phyloP scores from a whole-genome alignment of 192 early-diverging fungal species.

The Cladochytrium replicatum region DNA sequence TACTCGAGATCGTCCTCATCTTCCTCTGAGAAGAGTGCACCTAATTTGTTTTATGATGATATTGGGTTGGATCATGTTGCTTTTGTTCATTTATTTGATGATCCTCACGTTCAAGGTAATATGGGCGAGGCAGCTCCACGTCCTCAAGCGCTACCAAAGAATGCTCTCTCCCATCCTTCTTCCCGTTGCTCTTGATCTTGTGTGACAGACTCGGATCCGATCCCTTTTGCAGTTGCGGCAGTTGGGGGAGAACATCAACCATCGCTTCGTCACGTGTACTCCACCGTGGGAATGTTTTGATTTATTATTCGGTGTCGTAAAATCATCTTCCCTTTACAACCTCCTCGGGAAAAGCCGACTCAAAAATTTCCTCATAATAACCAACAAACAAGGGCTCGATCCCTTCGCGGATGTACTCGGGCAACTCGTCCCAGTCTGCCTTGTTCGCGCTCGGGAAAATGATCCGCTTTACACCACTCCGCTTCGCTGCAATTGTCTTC shows the following conservation, averaged over 20 bases:
- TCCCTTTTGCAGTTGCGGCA: too few species aligned
- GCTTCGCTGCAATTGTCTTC: slow-evolving; percentile 95
- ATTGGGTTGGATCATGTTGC: too few species aligned
- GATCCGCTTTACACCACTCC: slow-evolving; percentile 77
- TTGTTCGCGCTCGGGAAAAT: slow-evolving; percentile 84
- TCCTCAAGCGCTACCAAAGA: too few species aligned
- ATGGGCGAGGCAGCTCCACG: too few species aligned
- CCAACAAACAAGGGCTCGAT: slow-evolving; percentile 72
- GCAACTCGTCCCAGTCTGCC: slow-evolving; percentile 93
- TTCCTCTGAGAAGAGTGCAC: neutral
- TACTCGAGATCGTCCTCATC: slow-evolving; percentile 31
- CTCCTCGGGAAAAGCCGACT: slow-evolving; percentile 23
- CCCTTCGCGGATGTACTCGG: slow-evolving; percentile 84
- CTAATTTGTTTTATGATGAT: too few species aligned
- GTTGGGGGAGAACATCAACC: too few species aligned
- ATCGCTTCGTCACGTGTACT: too few species aligned
- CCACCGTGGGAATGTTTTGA: too few species aligned
- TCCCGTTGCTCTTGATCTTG: neutral
- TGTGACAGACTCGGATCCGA: neutral
- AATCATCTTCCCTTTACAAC: too few species aligned
- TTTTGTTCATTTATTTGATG: too few species aligned
- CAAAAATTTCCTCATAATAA: slow-evolving; percentile 58
- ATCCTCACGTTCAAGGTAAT: too few species aligned
- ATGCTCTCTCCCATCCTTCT: neutral
- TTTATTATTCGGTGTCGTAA: too few species aligned